These are phyloP conservation scores for Citeromyces nyonsensis DNA, from an alignment of 805 yeast species.

Conservation along the genomic window DNA sequence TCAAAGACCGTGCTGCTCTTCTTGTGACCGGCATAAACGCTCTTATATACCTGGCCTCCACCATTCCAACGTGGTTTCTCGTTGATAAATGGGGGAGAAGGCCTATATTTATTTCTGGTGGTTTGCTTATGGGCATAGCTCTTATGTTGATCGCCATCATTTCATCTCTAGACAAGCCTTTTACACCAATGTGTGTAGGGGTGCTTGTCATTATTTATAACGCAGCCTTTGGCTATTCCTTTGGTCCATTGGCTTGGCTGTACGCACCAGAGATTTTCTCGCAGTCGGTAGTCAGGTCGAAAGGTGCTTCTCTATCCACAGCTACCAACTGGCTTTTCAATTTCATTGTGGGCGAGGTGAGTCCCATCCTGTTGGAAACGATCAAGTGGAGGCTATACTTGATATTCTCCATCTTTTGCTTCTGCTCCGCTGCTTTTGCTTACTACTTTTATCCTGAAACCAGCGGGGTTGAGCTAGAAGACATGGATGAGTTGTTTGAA, in stretches of 20 bases:
- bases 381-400: conserved; percentile 71
- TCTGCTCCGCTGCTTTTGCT: conserved; percentile 17
- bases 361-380: conserved; percentile 63
- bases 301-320: conserved; percentile 78
- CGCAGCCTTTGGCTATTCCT: conserved; percentile 73
- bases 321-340: conserved; percentile 87
- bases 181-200: conserved; percentile 62
- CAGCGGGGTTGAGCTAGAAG: conserved; percentile 26
- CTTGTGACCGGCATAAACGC: conserved; percentile 76
- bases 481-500: conserved; percentile 25
- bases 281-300: conserved; percentile 53
- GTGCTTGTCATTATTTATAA: conserved; percentile 61
- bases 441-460: conserved; percentile 28
- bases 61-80: conserved; percentile 80
- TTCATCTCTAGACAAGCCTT: conserved; percentile 27
- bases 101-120: conserved; percentile 60
- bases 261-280: conserved; percentile 78
- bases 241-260: conserved; percentile 90
- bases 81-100: conserved; percentile 84
- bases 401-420: conserved; percentile 63
- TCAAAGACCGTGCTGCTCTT: conserved; percentile 72
- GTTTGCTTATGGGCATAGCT: conserved; percentile 58
- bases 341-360: conserved; percentile 82
- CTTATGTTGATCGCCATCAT: conserved; percentile 48
- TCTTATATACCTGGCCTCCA: conserved; percentile 39